Evolutionary conservation across 202 grass and related monocot genomes (phyloP).

Genomic region (Panicum hallii): DNA sequence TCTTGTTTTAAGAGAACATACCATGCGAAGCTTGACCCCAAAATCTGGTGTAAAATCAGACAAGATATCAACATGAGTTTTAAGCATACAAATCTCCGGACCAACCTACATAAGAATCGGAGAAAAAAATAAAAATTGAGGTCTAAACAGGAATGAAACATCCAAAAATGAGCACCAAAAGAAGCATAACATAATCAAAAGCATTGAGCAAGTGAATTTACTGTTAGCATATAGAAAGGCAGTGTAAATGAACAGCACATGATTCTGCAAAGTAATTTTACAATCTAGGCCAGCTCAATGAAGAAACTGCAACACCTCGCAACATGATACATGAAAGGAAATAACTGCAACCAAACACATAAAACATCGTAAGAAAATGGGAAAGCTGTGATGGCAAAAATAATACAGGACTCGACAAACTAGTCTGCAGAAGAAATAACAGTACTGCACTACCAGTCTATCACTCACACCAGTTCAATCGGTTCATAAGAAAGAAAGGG

Average conservation of each 20-base stretch:
- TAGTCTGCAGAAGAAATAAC: not conserved
- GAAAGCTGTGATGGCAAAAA: not conserved
- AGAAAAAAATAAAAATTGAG: not conserved
- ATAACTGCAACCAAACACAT: not conserved
- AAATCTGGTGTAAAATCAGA: slow-evolving; percentile 88
- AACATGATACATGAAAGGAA: not conserved
- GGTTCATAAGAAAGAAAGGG: not conserved
- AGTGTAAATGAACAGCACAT: not conserved
- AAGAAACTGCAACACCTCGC: not conserved
- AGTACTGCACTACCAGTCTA: not conserved
- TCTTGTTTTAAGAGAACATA: slow-evolving; percentile 42
- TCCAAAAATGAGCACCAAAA: not conserved
- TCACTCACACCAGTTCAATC: not conserved
- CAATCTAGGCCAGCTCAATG: too few species aligned
- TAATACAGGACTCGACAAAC: not conserved
- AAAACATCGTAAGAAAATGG: not conserved
- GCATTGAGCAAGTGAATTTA: not conserved
- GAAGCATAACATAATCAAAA: not conserved
- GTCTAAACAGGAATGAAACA: not conserved
- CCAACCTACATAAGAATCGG: slow-evolving; percentile 69
- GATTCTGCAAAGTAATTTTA: not conserved
- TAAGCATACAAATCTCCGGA: slow-evolving; percentile 88
- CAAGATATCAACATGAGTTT: slow-evolving; percentile 90
- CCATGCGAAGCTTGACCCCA: slow-evolving; percentile 67
- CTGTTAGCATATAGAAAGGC: not conserved